phyloP scores from a whole-genome alignment of 2,329 filamentous ascomycete genomes.

The Botrytis hyacinthi region DNA sequence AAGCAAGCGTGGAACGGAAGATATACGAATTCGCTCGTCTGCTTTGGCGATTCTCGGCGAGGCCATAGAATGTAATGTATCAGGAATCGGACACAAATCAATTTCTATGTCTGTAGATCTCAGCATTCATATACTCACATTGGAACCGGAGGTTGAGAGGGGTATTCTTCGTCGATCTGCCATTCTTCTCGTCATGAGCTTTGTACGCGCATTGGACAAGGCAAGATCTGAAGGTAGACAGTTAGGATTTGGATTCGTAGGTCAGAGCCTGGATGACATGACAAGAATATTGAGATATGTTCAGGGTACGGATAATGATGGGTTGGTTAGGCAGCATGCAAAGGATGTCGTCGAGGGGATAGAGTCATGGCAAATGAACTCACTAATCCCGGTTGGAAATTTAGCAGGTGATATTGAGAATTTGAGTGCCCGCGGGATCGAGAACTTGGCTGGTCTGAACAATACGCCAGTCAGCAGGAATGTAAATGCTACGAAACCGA shows the following conservation, averaged over 20 bases:
- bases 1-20: slow-evolving; percentile 63
- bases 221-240: slow-evolving; percentile 48
- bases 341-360: slow-evolving; percentile 65
- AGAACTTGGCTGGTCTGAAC: slow-evolving; percentile 46
- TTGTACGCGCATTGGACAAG: slow-evolving; percentile 58
- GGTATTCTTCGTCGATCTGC: slow-evolving; percentile 67
- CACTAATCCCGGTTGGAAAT: slow-evolving; percentile 28
- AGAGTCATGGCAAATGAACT: slow-evolving; percentile 58
- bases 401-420: slow-evolving; percentile 11
- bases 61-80: slow-evolving; percentile 59
- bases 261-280: slow-evolving; percentile 60
- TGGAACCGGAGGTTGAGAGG: slow-evolving; percentile 59
- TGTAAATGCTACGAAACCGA: slow-evolving; percentile 38
- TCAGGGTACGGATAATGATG: slow-evolving; percentile 64
- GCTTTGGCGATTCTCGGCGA: slow-evolving; percentile 64
- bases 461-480: slow-evolving; percentile 39
- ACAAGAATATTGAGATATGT: slow-evolving; percentile 61
- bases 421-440: slow-evolving; percentile 32
- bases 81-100: slow-evolving; percentile 52
- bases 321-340: slow-evolving; percentile 65
- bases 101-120: slow-evolving; percentile 60
- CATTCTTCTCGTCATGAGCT: slow-evolving; percentile 59
- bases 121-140: slow-evolving; percentile 58
- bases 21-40: slow-evolving; percentile 67
- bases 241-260: slow-evolving; percentile 54